A percentile compares a stretch with the other conserved stretches of the same genome.
These are phyloP conservation scores for Globisporangium iwayamae DNA, from an alignment of 352 stramenopile species.

Conservation along the genomic window DNA sequence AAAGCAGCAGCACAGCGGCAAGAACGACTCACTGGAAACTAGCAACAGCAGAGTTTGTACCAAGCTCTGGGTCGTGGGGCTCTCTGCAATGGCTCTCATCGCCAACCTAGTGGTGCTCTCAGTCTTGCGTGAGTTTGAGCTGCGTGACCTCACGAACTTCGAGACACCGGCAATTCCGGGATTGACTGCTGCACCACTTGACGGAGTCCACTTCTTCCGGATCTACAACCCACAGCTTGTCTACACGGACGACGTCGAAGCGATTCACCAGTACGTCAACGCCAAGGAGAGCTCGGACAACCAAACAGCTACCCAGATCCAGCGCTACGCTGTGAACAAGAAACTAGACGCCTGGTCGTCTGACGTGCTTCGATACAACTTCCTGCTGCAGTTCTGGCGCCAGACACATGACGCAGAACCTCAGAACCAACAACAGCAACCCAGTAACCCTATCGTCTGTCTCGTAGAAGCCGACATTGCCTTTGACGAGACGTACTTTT, in stretches of 20 bases:
- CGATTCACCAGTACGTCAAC: neutral
- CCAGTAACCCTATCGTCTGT: neutral
- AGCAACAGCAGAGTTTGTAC: neutral
- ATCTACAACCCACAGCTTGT: neutral
- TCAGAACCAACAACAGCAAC: neutral
- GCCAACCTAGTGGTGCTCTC: neutral
- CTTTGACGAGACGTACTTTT: neutral
- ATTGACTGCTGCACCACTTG: neutral
- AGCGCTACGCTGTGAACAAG: neutral
- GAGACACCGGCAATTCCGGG: neutral
- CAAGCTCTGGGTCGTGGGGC: neutral
- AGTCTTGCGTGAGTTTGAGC: slow-evolving; percentile 1
- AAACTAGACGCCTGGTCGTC: slow-evolving; percentile 1
- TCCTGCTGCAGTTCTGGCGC: neutral
- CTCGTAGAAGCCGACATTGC: neutral
- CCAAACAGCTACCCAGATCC: neutral
- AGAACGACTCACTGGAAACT: neutral
- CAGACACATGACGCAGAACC: neutral
- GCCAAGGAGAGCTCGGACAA: neutral
- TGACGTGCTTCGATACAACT: neutral
- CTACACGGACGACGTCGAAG: neutral
- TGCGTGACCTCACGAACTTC: neutral
- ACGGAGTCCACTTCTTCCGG: neutral
- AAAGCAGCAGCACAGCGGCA: neutral
- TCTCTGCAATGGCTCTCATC: neutral